A percentile compares a stretch with the other conserved stretches of the same genome.
Evolutionary conservation across 208 protist species (phyloP).

Genomic region (Leishmania tarentolae): DNA sequence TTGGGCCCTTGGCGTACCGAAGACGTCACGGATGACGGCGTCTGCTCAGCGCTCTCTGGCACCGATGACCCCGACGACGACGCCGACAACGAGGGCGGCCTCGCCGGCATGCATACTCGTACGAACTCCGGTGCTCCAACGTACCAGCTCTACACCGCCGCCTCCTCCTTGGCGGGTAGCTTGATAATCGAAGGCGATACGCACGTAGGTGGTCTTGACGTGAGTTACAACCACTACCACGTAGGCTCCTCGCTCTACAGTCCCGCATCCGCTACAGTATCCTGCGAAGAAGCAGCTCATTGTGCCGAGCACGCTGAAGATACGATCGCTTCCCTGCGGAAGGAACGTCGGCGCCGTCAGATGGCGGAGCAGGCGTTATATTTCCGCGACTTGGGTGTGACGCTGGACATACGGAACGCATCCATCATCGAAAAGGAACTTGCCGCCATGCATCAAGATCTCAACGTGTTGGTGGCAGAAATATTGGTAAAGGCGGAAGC

Average conservation of each 20-base stretch:
- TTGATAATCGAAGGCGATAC: conserved; percentile 5
- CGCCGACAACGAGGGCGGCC: conserved; percentile 9
- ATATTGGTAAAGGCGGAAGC: conserved; percentile 57
- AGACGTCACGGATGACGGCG: conserved; percentile 32
- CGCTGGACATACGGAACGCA: conserved; percentile 50
- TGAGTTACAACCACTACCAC: neutral
- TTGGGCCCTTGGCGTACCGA: neutral
- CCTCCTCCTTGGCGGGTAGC: conserved; percentile 18
- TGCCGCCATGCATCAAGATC: conserved; percentile 50
- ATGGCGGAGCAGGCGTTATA: conserved; percentile 60
- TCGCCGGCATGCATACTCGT: neutral
- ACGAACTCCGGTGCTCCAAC: conserved; percentile 4
- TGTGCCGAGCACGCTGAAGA: conserved; percentile 26
- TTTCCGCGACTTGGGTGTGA: conserved; percentile 45
- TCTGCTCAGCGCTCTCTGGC: conserved; percentile 40
- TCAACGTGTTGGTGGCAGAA: conserved; percentile 72
- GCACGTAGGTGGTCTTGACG: neutral
- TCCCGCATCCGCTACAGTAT: neutral
- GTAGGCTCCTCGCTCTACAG: neutral
- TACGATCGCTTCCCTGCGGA: conserved; percentile 33
- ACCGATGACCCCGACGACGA: conserved; percentile 22
- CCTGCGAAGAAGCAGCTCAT: conserved; percentile 16
- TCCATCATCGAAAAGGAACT: conserved; percentile 55
- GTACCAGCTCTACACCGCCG: conserved; percentile 26
- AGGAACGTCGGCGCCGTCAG: conserved; percentile 54